Conservation (phyloP, 345 rosid species). For the Eutrema heterophyllum region DNA sequence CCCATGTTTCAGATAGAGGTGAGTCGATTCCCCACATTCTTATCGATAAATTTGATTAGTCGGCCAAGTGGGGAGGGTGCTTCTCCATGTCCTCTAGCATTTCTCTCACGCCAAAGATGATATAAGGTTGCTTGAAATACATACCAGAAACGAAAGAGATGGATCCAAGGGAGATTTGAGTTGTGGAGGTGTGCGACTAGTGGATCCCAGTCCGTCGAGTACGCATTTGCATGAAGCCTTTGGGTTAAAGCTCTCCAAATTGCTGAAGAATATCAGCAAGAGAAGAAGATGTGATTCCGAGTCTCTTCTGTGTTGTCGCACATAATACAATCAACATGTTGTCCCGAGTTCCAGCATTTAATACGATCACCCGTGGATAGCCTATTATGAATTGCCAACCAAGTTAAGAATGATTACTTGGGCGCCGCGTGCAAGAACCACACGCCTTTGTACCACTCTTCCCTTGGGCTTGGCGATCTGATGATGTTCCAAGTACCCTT, state of each 20-base stretch:
- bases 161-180: too few relatives aligned
- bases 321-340: neutral
- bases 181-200: too few relatives aligned
- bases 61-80: too few relatives aligned
- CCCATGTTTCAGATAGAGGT: too few relatives aligned
- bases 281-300: too few relatives aligned
- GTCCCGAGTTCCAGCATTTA: neutral
- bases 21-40: too few relatives aligned
- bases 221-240: neutral
- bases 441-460: neutral
- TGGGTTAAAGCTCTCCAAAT: neutral
- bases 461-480: rapidly evolving
- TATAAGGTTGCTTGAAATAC: too few relatives aligned
- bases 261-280: neutral
- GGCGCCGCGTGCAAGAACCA: neutral
- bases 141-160: too few relatives aligned
- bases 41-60: too few relatives aligned
- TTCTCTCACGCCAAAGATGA: too few relatives aligned
- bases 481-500: neutral
- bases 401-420: too few relatives aligned
- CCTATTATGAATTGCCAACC: neutral
- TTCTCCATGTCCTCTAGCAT: too few relatives aligned
- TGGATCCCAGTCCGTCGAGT: neutral
- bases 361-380: neutral
- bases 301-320: neutral